Conservation (phyloP, 176 grass and related monocot species). For the maize (Zea mays) region Zm-B73-REFERENCE-NAM-5.0 NC_050096.1:161862001-161862500, state of each 20-base stretch:
- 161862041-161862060: neutral
- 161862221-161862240: neutral
- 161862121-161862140: neutral
- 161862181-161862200: neutral
- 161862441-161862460: conserved; percentile 29
- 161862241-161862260: neutral
- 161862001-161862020: neutral
- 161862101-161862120: neutral
- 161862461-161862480: conserved; percentile 17
- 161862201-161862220: neutral
- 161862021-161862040: neutral
- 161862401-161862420: conserved; percentile 41
- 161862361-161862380: conserved; percentile 23
- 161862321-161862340: neutral
- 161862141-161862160: neutral
- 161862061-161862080: neutral
- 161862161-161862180: neutral
- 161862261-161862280: neutral
- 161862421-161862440: conserved; percentile 32
- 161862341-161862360: neutral
- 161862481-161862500: conserved; percentile 15
- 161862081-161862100: neutral
- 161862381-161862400: neutral
- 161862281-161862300: neutral
- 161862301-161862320: neutral